phyloP scores from a whole-genome alignment of 1,139 yeast genomes.

The Geotrichum reessii region DNA sequence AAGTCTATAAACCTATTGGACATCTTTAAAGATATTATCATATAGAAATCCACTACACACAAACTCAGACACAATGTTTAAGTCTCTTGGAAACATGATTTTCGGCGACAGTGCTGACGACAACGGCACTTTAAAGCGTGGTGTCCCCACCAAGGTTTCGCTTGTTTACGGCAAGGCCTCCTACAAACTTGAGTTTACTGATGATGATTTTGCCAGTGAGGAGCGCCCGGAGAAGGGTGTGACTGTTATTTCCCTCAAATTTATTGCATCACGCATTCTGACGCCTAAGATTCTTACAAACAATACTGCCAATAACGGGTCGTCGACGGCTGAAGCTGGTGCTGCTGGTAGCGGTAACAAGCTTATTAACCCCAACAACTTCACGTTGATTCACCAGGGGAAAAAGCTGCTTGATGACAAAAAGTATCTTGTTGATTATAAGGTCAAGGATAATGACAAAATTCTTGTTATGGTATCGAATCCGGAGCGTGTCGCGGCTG shows the following conservation, averaged over 20 bases:
- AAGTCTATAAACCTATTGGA: no score
- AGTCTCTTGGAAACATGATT: conserved; percentile 14
- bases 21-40: no score
- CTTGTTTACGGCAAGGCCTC: conserved; percentile 14
- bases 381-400: conserved; percentile 33
- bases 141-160: conserved; percentile 6
- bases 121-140: conserved; percentile 1
- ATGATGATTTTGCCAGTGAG: conserved; percentile 17
- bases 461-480: conserved; percentile 28
- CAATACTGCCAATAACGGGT: conserved; percentile 9
- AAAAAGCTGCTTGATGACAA: conserved; percentile 33
- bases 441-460: conserved; percentile 31
- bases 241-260: conserved; percentile 17
- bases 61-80: conserved; percentile 3
- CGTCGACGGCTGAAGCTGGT: neutral
- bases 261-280: conserved; percentile 10
- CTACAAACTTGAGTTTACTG: conserved; percentile 15
- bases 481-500: conserved; percentile 15
- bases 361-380: conserved; percentile 23
- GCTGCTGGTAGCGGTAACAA: neutral
- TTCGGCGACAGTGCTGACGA: conserved; percentile 7
- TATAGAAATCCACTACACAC: no score
- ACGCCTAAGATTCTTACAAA: conserved; percentile 17
- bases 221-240: conserved; percentile 16
- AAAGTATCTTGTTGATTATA: conserved; percentile 30